Evolutionary conservation across 345 rosid species (phyloP), one percentile per base, ranked within the genome.

Genomic region (Adansonia digitata): DNA sequence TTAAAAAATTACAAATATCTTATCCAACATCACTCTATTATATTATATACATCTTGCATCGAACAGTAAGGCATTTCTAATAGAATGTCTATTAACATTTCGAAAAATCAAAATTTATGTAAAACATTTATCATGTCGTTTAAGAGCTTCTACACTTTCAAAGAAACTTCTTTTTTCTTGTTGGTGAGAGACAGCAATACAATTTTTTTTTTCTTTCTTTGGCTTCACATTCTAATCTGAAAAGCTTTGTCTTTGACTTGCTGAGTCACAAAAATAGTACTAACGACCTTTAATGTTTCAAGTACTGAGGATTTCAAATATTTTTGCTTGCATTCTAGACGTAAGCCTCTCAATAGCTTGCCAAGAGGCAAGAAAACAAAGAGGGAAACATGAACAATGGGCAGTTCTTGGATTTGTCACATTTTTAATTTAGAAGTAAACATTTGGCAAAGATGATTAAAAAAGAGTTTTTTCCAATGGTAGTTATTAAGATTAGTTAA

Each of bases 291-390:
- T 64, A n/a, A 39, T 29, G 59, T 53, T 12, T 20, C 53, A 18
- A 17, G 53, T 17, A 15, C 53, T 49, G 10, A 52, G 46, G 26
- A 20, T 24, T 53, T 62, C 39, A 62, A 26, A 29, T 17, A 2
- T 26, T 18, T n/a, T n/a, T n/a, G 20, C 37, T 5, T 62, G 24
- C 12, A 29, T 59, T 59, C 17, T 59, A 59, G 7, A 24, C 13
- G 8, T 31, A 63, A 18, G n/a, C 20, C 10, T 31, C 20, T n/a
- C n/a, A 35, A 61, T 35, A 15, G 3, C 43, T 39, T 40, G 5
- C 14, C 26, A 66, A 66, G 14, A 3, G 51, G 71, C 71, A 39
- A 66, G 71, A 39, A 66, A 66, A 66, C 71, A 66, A 42, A n/a
- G 27, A 45, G 52, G 8, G 39, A 73, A 55, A 35, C 17, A 56